A percentile compares a stretch with the other conserved stretches of the same genome.
Conservation (phyloP, 768 basidiomycete species). For the Pulveroboletus sp. region DNA sequence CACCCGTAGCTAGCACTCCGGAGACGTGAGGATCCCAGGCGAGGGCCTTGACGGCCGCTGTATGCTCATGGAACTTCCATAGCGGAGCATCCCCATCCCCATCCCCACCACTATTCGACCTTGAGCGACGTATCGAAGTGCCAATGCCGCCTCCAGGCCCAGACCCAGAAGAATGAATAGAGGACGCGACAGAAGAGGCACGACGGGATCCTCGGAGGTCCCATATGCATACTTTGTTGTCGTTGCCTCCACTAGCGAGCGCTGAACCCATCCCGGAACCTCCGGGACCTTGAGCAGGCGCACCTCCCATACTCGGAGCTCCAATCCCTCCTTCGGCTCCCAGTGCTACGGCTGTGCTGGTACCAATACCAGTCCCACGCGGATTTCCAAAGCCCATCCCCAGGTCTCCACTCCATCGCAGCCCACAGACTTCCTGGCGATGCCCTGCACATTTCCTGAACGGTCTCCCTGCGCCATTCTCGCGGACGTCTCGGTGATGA, state of each 20-base stretch:
- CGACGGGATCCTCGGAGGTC: slow-evolving; percentile 67
- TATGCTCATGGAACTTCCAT: slow-evolving; percentile 95
- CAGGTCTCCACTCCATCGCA: slow-evolving; percentile 71
- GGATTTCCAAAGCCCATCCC: slow-evolving; percentile 24
- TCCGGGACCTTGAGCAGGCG: slow-evolving; percentile 24
- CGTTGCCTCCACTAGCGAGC: slow-evolving; percentile 93
- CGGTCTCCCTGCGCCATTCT: slow-evolving; percentile 50
- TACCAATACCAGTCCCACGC: slow-evolving; percentile 12
- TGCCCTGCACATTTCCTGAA: slow-evolving; percentile 72
- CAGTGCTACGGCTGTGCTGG: not conserved
- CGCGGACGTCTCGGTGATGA: slow-evolving; percentile 89
- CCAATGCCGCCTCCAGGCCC: slow-evolving; percentile 28
- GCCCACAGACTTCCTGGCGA: slow-evolving; percentile 91
- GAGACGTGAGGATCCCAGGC: slow-evolving; percentile 97
- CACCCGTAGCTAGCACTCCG: slow-evolving; percentile 89
- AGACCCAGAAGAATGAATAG: slow-evolving; percentile 24
- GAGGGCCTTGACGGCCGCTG: slow-evolving; percentile 95
- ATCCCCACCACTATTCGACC: slow-evolving; percentile 27
- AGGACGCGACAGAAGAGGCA: slow-evolving; percentile 25
- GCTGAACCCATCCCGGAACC: slow-evolving; percentile 41
- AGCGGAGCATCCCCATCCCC: slow-evolving; percentile 57
- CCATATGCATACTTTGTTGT: slow-evolving; percentile 99
- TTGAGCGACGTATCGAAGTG: slow-evolving; percentile 18
- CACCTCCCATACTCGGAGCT: slow-evolving; percentile 19
- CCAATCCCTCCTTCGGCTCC: slow-evolving; percentile 30